These are phyloP conservation scores for Fimicolochytrium jonesii DNA, from an alignment of 192 early-diverging fungal genomes.

Conservation along the genomic window DNA sequence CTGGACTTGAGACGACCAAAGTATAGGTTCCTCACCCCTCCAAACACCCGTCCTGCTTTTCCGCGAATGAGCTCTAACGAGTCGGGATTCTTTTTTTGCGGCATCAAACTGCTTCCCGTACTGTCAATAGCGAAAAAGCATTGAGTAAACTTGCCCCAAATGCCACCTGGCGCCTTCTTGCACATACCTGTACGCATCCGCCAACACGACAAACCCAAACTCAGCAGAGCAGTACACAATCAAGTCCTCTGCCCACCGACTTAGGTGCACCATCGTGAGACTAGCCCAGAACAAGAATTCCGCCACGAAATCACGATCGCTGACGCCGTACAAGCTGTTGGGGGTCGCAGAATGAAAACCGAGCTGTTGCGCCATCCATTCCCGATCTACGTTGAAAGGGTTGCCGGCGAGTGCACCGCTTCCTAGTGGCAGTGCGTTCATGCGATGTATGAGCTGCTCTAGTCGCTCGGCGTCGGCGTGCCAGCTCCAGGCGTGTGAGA, in stretches of 20 bases:
- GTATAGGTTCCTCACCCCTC: slow-evolving; percentile 52
- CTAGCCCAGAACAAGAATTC: slow-evolving; percentile 96
- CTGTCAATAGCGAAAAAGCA: slow-evolving; percentile 36
- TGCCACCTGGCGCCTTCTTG: no score
- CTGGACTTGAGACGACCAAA: background rate
- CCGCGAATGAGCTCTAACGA: slow-evolving; percentile 92
- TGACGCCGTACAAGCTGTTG: slow-evolving; percentile 89
- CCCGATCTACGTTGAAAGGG: slow-evolving; percentile 92
- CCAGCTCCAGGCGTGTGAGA: slow-evolving; percentile 88
- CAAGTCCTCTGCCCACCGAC: slow-evolving; percentile 88
- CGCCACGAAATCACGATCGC: slow-evolving; percentile 95
- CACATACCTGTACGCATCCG: slow-evolving; percentile 84
- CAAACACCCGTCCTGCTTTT: slow-evolving; percentile 95
- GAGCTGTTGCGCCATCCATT: slow-evolving; percentile 81
- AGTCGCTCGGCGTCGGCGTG: slow-evolving; percentile 84
- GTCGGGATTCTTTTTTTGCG: slow-evolving; percentile 99
- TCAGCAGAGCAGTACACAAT: slow-evolving; percentile 91
- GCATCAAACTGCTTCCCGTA: slow-evolving; percentile 97
- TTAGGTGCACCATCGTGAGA: slow-evolving; percentile 87
- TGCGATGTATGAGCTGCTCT: slow-evolving; percentile 71
- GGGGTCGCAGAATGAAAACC: slow-evolving; percentile 80
- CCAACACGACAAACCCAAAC: slow-evolving; percentile 91
- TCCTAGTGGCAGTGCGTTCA: slow-evolving; percentile 85
- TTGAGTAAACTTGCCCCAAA: background rate
- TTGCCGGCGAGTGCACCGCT: slow-evolving; percentile 95